Evolutionary conservation across 2,329 filamentous ascomycete genomes (phyloP).

Genomic region (Phialophora expanda): DNA sequence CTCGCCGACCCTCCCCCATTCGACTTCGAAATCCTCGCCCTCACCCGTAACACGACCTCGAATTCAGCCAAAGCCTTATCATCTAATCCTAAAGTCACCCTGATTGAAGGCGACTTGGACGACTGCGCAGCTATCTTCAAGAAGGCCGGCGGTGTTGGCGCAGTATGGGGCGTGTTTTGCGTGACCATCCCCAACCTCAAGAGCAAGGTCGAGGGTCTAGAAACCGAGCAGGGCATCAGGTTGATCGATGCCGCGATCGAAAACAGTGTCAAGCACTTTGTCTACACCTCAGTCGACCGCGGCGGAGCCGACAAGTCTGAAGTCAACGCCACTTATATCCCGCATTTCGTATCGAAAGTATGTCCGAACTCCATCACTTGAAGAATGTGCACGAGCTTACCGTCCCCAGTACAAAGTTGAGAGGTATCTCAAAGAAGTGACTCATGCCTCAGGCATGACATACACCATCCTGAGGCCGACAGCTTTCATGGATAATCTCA

Average conservation of each 20-base stretch:
- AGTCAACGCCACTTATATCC: slow-evolving; percentile 60
- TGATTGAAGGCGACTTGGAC: slow-evolving; percentile 65
- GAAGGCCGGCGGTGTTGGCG: slow-evolving; percentile 48
- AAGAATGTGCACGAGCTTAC: not conserved
- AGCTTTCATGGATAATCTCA: slow-evolving; percentile 66
- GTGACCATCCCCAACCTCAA: slow-evolving; percentile 58
- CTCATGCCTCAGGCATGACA: slow-evolving; percentile 54
- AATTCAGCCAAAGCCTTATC: slow-evolving; percentile 52
- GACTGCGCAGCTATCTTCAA: slow-evolving; percentile 58
- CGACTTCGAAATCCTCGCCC: slow-evolving; percentile 61
- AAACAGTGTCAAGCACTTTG: slow-evolving; percentile 63
- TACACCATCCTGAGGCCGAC: slow-evolving; percentile 68
- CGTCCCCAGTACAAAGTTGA: slow-evolving; percentile 59
- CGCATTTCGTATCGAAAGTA: slow-evolving; percentile 66
- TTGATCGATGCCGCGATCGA: slow-evolving; percentile 64
- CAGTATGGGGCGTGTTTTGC: slow-evolving; percentile 66
- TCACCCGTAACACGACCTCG: slow-evolving; percentile 53
- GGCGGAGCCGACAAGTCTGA: slow-evolving; percentile 61
- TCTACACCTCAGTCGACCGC: slow-evolving; percentile 69
- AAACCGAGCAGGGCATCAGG: slow-evolving; percentile 62
- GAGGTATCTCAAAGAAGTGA: slow-evolving; percentile 60
- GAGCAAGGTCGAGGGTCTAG: slow-evolving; percentile 46
- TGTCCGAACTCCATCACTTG: not conserved
- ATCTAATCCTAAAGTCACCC: slow-evolving; percentile 56
- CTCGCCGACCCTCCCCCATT: slow-evolving; percentile 40